phyloP scores from a whole-genome alignment of 2,329 filamentous ascomycete genomes.

The Clarireedia hainanense region DNA sequence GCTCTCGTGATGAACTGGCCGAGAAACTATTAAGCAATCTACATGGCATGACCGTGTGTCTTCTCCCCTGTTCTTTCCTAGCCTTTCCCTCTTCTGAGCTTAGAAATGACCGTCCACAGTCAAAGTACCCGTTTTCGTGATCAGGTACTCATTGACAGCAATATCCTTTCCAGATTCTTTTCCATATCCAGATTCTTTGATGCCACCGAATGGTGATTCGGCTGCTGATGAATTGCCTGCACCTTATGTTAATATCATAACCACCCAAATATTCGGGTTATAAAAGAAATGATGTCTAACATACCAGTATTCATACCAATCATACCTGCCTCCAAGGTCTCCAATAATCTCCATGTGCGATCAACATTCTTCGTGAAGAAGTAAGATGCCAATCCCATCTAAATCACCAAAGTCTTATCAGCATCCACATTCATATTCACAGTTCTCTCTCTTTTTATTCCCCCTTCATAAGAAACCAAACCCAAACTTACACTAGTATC shows the following conservation, averaged over 20 bases:
- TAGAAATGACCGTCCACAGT: constrained; percentile 49
- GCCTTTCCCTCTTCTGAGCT: not conserved
- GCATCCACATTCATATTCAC: not conserved
- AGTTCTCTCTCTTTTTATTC: not conserved
- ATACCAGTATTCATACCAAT: constrained; percentile 55
- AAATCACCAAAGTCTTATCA: constrained; percentile 5
- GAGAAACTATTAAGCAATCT: too few relatives aligned
- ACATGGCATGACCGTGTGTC: too few relatives aligned
- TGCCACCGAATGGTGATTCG: constrained; percentile 59
- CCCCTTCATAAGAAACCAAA: not conserved
- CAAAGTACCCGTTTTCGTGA: constrained; percentile 58
- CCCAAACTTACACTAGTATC: constrained; percentile 36
- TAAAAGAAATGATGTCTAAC: constrained; percentile 1
- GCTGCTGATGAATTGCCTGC: constrained; percentile 55
- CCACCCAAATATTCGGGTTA: not conserved
- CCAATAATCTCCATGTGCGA: constrained; percentile 56
- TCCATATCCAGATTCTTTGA: constrained; percentile 60
- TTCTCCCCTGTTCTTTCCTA: too few relatives aligned
- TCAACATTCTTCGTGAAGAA: constrained; percentile 62
- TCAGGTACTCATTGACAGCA: constrained; percentile 52
- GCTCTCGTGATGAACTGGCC: too few relatives aligned
- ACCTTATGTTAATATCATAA: constrained; percentile 5
- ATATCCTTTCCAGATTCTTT: constrained; percentile 62
- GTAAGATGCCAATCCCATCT: constrained; percentile 59
- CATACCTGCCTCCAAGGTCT: constrained; percentile 63